A percentile compares a stretch with the other conserved stretches of the same genome.
Evolutionary conservation across 257 asterid genomes (phyloP).

Genomic region (Gentiana dahurica): DNA sequence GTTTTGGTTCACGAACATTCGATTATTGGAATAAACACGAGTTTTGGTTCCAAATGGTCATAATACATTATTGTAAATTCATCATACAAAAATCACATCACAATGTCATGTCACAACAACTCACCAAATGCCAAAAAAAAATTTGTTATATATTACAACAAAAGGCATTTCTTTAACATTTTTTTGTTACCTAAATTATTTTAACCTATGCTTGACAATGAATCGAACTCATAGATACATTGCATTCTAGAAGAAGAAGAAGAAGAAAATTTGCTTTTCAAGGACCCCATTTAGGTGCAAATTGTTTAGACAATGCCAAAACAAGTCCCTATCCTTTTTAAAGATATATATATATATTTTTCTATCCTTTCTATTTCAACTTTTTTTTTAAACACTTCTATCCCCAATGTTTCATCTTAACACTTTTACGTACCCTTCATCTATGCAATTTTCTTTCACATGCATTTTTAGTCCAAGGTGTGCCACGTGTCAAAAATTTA

Average conservation of each 20-base stretch:
- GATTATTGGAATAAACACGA: too few relatives aligned
- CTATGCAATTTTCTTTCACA: slow-evolving; percentile 2
- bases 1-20: too few relatives aligned
- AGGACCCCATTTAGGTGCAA: slow-evolving; percentile 23
- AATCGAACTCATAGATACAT: slow-evolving; percentile 15
- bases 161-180: slow-evolving; percentile 19
- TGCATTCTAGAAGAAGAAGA: slow-evolving; percentile 12
- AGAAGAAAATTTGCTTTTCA: slow-evolving; percentile 13
- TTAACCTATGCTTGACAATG: not conserved
- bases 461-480: slow-evolving; percentile 4
- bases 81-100: not conserved
- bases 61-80: not conserved
- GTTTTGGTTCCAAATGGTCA: too few relatives aligned
- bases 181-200: too few relatives aligned
- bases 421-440: too few relatives aligned
- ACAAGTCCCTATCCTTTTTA: slow-evolving; percentile 7
- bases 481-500: slow-evolving; percentile 5
- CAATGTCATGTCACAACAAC: slow-evolving; percentile 2
- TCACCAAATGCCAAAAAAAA: slow-evolving; percentile 34
- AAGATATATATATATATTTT: too few relatives aligned
- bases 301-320: slow-evolving; percentile 15
- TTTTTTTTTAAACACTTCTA: too few relatives aligned
- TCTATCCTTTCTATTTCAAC: too few relatives aligned
- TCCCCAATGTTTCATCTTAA: too few relatives aligned
- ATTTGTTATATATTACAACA: slow-evolving; percentile 27